Evolutionary conservation across 805 yeast species (phyloP), one percentile per base, ranked within the genome.

Genomic region (Kuraishia floccosa): DNA sequence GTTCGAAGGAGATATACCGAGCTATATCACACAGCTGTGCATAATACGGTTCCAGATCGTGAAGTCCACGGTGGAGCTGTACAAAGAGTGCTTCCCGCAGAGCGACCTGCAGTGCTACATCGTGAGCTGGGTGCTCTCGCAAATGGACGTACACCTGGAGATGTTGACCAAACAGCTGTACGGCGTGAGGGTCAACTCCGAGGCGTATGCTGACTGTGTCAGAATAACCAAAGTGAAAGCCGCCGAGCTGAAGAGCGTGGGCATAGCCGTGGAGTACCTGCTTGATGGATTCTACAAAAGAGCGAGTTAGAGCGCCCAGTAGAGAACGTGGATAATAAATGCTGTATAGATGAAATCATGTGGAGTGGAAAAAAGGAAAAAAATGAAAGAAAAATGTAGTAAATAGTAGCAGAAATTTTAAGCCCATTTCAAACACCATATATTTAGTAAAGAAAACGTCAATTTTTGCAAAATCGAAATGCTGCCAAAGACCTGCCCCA

Each of bases 61-160:
- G 32, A 68, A 65, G 34, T 61, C 71, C 27, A 73, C 93, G 0
- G 71, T 74, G 10, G 44, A 55, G 12, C 58, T 69, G 21, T 83
- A 67, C 55, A 62, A 63, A 30, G 51, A 58, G 17, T 65, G 78
- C 31, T 80, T 70, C 52, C 62, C 56, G 10, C 46, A 44, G 11
- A 32, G 32, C 11, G 54, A 44, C 9, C 46, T 48, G 24, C 42
- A 52, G 25, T 52, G 52, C 24, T 63, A 79, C 40, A 62, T 63
- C 19, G 77, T 84, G n/a, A 73, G 76, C 38, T 85, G 95, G 94
- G 69, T 79, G 21, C 69, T 71, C 34, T 65, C 65, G 9, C 79
- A 76, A 48, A 68, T 82, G 20, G 68, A 70, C 25, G 59, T 60
- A 29, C 78, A 80, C 39, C 72, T 74, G 19, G 56, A 59, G 12